Evolutionary conservation across 2,329 filamentous ascomycete species (phyloP), one percentile per base, ranked within the genome.

Genomic region (Beauveria bassiana): DNA sequence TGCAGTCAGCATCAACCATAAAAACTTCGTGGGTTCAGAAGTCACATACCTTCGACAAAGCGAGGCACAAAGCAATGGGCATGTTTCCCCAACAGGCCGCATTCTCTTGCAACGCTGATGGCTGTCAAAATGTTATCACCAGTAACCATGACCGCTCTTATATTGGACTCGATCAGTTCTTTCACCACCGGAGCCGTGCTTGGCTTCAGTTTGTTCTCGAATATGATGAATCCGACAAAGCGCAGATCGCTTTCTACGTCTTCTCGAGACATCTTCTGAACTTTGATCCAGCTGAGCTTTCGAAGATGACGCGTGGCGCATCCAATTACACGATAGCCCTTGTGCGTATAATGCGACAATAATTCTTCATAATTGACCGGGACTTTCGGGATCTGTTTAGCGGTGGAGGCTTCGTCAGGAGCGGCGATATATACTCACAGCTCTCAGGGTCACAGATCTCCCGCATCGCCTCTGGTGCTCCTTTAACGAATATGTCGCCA

Each of bases 111-210:
- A 60, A 99, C 95, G 68, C 93, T 97, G 70, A 99, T 93, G 24
- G 95, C 95, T 10, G 95, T 99, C 60, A 98, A 77, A 65, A 98
- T 98, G 68, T 99, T 99, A 78, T 99, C 95, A 34, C 95, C 95
- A 0, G 95, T 99, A 65, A 96, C 96, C 95, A 99, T 99, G 57
- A 96, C 86, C 31, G 89, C 88, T 42, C 91, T 86, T 66, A 99
- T 96, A 61, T 89, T 89, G 8, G 96, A 93, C 58, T 88, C 80
- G 38, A 85, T 82, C 3, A 99, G 81, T 74, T 98, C 93, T 61
- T 89, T 83, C 28, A 99, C 85, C 40, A 97, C 89, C 1, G 82
- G 83, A 1, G 90, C 83, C 0, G 93, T 97, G 22, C 85, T 92
- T 1, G 90, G 87, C 73, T 99, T 99, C 64, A 99, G 78, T 75